Conservation (phyloP, 2,329 filamentous ascomycete genomes). For the Clonostachys solani region DNA sequence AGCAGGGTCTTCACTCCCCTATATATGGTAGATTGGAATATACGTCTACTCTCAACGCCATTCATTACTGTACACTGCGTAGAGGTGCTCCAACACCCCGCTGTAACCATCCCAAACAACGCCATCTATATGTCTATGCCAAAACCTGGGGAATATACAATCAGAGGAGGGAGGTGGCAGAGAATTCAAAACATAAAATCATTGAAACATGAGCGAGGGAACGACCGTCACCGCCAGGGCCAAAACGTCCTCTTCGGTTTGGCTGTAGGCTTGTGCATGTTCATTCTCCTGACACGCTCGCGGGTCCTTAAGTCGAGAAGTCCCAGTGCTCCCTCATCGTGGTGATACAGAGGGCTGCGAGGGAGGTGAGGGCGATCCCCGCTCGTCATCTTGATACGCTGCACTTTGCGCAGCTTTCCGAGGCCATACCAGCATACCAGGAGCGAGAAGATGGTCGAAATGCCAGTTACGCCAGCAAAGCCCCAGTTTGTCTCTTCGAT, state of each 20-base stretch:
- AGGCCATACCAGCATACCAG: slow-evolving; percentile 82
- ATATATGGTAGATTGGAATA: neutral
- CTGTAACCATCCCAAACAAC: neutral
- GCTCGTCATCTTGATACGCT: slow-evolving; percentile 79
- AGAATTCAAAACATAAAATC: neutral
- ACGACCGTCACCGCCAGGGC: neutral
- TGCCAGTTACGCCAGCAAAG: slow-evolving; percentile 69
- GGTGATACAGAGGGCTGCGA: slow-evolving; percentile 30
- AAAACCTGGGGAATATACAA: neutral
- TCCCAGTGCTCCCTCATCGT: slow-evolving; percentile 43
- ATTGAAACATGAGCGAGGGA: neutral
- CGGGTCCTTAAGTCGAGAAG: slow-evolving; percentile 49
- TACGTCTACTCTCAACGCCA: neutral
- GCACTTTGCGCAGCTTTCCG: slow-evolving; percentile 76
- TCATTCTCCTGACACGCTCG: slow-evolving; percentile 48
- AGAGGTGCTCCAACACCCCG: neutral
- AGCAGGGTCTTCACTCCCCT: no score
- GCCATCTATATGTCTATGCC: slow-evolving; percentile 4
- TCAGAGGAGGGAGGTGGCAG: neutral
- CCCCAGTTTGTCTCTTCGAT: slow-evolving; percentile 91
- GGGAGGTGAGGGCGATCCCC: slow-evolving; percentile 32
- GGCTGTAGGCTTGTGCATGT: slow-evolving; percentile 36
- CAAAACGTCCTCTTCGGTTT: slow-evolving; percentile 26
- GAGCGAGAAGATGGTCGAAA: slow-evolving; percentile 68
- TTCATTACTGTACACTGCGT: no score